Evolutionary conservation across 495 filamentous ascomycete species (phyloP).

Genomic region (Acidiella bohemica): DNA sequence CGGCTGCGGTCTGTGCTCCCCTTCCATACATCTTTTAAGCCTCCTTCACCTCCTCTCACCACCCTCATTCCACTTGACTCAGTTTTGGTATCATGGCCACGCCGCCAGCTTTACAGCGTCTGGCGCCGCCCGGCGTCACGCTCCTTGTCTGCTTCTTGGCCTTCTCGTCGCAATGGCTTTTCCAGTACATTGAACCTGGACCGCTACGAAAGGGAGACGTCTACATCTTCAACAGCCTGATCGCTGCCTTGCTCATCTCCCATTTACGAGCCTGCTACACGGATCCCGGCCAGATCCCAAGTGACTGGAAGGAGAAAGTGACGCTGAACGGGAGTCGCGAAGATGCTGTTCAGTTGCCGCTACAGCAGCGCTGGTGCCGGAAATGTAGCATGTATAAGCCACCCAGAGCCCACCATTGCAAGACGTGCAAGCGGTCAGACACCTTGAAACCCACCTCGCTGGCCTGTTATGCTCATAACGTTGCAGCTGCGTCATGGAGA

Average conservation of each 20-base stretch:
- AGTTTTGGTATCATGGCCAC: conserved; percentile 11
- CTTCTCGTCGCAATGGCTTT: conserved; percentile 73
- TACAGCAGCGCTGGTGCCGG: conserved; percentile 58
- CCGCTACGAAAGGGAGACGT: conserved; percentile 48
- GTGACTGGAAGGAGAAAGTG: conserved; percentile 21
- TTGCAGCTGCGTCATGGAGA: conserved; percentile 73
- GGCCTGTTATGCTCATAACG: neutral
- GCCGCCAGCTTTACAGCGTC: conserved; percentile 8
- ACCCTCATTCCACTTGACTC: no score
- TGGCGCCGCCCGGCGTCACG: conserved; percentile 48
- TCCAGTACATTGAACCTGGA: conserved; percentile 56
- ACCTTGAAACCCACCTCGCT: neutral
- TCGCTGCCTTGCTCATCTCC: conserved; percentile 61
- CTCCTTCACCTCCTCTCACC: no score
- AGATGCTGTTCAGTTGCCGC: conserved; percentile 4
- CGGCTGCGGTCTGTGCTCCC: neutral
- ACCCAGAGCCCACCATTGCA: conserved; percentile 83
- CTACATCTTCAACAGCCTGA: conserved; percentile 59
- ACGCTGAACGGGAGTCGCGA: neutral
- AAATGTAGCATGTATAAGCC: conserved; percentile 78
- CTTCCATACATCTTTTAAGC: no score
- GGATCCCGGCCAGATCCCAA: conserved; percentile 51
- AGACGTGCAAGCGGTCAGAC: conserved; percentile 56
- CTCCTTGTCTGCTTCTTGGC: conserved; percentile 62
- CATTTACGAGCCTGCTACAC: conserved; percentile 66